Evolutionary conservation across 2,329 filamentous ascomycete genomes (phyloP).

Genomic region (Colletotrichum plurivorum): DNA sequence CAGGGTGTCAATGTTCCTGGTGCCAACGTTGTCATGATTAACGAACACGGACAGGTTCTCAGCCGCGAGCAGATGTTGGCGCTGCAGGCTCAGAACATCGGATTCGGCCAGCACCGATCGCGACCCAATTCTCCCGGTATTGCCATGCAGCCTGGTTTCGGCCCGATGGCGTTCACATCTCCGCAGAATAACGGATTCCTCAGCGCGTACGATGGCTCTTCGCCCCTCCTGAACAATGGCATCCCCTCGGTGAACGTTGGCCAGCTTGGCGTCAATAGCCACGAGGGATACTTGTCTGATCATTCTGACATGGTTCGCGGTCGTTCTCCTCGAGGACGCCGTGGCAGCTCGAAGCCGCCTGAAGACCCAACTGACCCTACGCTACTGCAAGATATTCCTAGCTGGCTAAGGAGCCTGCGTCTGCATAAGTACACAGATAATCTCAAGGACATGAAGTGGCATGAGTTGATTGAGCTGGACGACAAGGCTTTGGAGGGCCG

Average conservation of each 20-base stretch:
- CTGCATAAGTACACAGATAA: conserved; percentile 99
- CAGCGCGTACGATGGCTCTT: conserved; percentile 84
- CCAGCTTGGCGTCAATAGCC: conserved; percentile 77
- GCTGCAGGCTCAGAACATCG: conserved; percentile 76
- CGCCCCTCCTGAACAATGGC: conserved; percentile 78
- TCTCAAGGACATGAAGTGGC: conserved; percentile 97
- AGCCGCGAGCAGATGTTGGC: conserved; percentile 88
- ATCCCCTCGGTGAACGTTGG: conserved; percentile 80
- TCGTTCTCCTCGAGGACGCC: conserved; percentile 89
- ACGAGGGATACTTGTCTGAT: conserved; percentile 93
- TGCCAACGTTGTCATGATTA: conserved; percentile 92
- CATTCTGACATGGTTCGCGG: conserved; percentile 93
- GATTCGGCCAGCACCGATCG: conserved; percentile 80
- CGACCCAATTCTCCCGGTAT: conserved; percentile 92
- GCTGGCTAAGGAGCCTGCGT: conserved; percentile 93
- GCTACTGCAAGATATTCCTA: conserved; percentile 93
- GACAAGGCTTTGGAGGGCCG: conserved; percentile 93
- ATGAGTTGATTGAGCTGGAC: conserved; percentile 90
- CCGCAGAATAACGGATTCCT: conserved; percentile 96
- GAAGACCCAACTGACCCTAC: conserved; percentile 95
- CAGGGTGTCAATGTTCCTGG: conserved; percentile 75
- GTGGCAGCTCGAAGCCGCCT: conserved; percentile 96
- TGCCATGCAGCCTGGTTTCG: conserved; percentile 78
- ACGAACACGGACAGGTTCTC: conserved; percentile 90
- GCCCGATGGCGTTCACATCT: conserved; percentile 81